Evolutionary conservation across 2,329 filamentous ascomycete genomes (phyloP), one percentile per base, ranked within the genome.

Genomic region (Graphiopsis chlorocephala): DNA sequence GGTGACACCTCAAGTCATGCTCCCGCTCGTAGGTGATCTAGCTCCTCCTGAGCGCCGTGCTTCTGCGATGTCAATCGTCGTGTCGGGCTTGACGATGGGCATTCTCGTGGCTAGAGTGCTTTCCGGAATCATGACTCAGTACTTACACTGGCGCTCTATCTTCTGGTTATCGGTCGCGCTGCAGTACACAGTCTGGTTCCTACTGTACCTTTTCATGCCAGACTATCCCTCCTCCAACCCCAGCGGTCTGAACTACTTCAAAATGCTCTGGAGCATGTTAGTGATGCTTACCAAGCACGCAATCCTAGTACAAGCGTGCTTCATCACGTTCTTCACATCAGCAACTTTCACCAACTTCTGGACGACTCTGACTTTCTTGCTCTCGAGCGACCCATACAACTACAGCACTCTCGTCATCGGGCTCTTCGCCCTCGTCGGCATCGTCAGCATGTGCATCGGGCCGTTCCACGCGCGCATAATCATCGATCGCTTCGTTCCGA

Each of bases 161-260:
- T 95, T 93, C 79, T 94, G 90, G 55, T 81, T 93, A 66, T 85
- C 89, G 0, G 84, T 93, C 5, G 90, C 83, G 0, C 79, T 91
- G 0, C 91, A 95, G 76, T 88, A 86, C 70, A 72, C 86, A 10
- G 88, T 94, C 67, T 84, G 89, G 64, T 68, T 80, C 7, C 77
- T 88, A 0, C 83, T 94, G 6, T 93, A 86, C 80, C 74, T 87
- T 52, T 91, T 88, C 76, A 89, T 95, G 88, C 91, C 91, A 0
- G 90, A 93, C 74, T 95, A 95, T 69, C 92, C 91, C 0, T 84
- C 85, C 1, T 90, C 90, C 4, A 93, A 93, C 72, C 87, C 86
- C 0, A 78, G 80, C 1, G 85, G 86, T 0, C 76, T 89, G 15
- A 86, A 85, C 66, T 94, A 93, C 74, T 83, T 86, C 67, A 78